Evolutionary conservation across 768 basidiomycete species (phyloP), one percentile per base, ranked within the genome.

Genomic region (Hygrophorus russula): DNA sequence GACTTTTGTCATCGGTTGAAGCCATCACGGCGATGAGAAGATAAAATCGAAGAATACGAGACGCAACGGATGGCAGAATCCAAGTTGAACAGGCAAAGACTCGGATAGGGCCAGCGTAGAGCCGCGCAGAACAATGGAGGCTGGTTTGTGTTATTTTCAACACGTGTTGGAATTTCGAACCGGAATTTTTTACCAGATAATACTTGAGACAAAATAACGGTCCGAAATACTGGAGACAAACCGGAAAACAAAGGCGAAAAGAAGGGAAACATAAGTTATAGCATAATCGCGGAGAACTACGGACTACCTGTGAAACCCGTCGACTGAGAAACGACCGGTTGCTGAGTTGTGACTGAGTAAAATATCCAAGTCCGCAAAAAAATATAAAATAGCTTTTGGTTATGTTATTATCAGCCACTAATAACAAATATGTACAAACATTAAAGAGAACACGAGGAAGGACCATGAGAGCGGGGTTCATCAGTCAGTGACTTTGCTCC

Each of bases 401-500:
- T n/a, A n/a, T n/a, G n/a, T n/a, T n/a, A n/a, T n/a, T n/a, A n/a
- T 37, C 20, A 29, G 39, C 39, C 39, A 41, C 24, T 29, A 14
- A 28, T 12, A 4, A 9, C 28, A 28, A 37, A 47, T 46, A 50
- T 60, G 67, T 64, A 66, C 56, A 68, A 56, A 45, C 14, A 47
- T 53, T 59, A 66, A 65, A 48, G 53, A 39, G 46, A 55, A 63
- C 64, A 66, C 64, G 66, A 59, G 64, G 63, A 27, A 39, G 17
- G 2, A 24, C 28, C 3, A 12, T 20, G 10, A 28, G 5, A 14
- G 13, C 14, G 28, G 13, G 9, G 42, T 45, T 54, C 50, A 42
- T 36, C 42, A 38, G 44, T 49, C 42, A 45, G 44, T 48, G 43
- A 49, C 52, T 46, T 47, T 47, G 29, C 37, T 36, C 46, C 42